Percentiles rank a stretch among this genome's conserved stretches.
These are phyloP conservation scores for Ambrosiella cleistominuta DNA, from an alignment of 2,329 filamentous ascomycete genomes.

Conservation along the genomic window DNA sequence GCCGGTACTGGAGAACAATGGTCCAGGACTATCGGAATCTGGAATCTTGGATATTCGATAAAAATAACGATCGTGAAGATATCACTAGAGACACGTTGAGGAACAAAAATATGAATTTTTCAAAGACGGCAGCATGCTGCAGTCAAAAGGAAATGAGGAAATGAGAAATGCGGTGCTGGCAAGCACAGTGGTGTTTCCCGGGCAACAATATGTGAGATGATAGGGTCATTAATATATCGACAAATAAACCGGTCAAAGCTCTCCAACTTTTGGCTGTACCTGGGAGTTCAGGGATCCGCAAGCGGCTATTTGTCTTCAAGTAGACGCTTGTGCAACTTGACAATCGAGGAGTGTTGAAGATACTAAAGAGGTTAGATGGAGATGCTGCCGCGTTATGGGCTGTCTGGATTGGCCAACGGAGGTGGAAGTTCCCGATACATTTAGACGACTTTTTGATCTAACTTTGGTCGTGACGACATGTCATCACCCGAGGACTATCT, in stretches of 20 bases:
- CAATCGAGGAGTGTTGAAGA: background rate
- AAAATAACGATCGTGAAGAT: background rate
- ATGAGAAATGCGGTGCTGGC: conserved; percentile 1
- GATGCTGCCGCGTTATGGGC: background rate
- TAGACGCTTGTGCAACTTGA: background rate
- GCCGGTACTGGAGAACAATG: background rate
- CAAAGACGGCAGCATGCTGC: background rate
- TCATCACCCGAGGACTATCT: too few relatives aligned
- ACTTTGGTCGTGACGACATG: too few relatives aligned
- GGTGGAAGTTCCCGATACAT: too few relatives aligned
- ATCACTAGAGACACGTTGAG: background rate
- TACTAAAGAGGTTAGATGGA: background rate
- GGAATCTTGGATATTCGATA: background rate
- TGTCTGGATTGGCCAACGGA: too few relatives aligned
- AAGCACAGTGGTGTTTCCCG: background rate
- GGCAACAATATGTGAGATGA: background rate
- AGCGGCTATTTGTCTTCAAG: background rate
- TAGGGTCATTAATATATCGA: background rate
- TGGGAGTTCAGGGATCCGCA: background rate
- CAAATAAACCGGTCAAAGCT: background rate
- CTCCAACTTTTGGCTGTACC: background rate
- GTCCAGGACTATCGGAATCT: too few relatives aligned
- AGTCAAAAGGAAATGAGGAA: conserved; percentile 2
- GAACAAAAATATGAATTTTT: background rate
- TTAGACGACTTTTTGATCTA: too few relatives aligned